A percentile compares a stretch with the other conserved stretches of the same genome.
phyloP scores from a whole-genome alignment of 129 eudicot species.

The Cynara cardunculus region DNA sequence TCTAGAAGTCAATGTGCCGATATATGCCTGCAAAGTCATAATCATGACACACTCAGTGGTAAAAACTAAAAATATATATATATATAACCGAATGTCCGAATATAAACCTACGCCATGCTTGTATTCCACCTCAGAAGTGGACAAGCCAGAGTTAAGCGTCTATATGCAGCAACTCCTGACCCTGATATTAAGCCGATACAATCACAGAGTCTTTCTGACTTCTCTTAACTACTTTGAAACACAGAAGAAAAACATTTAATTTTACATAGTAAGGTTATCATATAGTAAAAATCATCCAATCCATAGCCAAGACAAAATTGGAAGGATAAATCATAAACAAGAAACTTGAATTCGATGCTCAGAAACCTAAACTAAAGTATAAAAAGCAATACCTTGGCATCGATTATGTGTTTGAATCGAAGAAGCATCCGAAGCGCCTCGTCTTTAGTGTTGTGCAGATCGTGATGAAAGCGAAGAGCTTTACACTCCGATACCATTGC shows the following conservation, averaged over 20 bases:
- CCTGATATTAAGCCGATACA: not conserved
- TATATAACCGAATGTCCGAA: not conserved
- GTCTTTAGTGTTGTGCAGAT: slow-evolving; percentile 44
- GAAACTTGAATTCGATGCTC: not conserved
- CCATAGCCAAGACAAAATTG: not conserved
- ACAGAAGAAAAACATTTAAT: not conserved
- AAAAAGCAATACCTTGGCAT: slow-evolving; percentile 48
- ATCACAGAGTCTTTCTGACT: not conserved
- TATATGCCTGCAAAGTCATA: slow-evolving; percentile 1
- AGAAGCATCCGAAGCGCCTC: slow-evolving; percentile 50
- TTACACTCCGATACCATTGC: slow-evolving; percentile 58
- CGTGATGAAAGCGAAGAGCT: slow-evolving; percentile 45
- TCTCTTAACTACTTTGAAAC: not conserved
- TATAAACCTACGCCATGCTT: slow-evolving; percentile 2
- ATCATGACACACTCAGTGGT: not conserved
- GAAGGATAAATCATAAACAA: slow-evolving; percentile 3
- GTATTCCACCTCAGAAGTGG: not conserved
- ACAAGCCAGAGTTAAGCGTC: not conserved
- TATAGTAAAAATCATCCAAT: not conserved
- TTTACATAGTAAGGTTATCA: not conserved
- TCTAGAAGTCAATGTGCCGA: not conserved
- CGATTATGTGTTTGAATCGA: slow-evolving; percentile 47
- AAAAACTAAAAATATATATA: not conserved
- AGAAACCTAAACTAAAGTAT: not conserved
- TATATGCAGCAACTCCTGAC: slow-evolving; percentile 20